phyloP scores from a whole-genome alignment of 352 stramenopile species.

The Globisporangium barbulae region DNA sequence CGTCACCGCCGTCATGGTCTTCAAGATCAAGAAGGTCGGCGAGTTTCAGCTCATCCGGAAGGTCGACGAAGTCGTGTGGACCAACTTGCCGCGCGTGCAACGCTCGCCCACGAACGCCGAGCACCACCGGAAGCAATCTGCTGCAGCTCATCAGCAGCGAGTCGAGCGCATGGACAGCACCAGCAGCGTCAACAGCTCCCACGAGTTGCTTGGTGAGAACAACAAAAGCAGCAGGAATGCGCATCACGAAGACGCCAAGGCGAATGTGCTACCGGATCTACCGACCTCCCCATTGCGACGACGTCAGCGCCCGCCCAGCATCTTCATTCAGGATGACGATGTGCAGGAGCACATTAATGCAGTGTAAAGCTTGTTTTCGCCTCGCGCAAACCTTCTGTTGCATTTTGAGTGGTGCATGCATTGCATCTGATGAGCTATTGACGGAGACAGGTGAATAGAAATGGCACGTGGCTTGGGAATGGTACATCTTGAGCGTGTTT shows the following conservation, averaged over 20 bases:
- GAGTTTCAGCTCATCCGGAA: slow-evolving; percentile 82
- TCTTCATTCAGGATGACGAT: slow-evolving; percentile 27
- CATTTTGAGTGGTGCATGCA: neutral
- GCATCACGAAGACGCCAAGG: slow-evolving; percentile 8
- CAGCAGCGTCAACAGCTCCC: slow-evolving; percentile 41
- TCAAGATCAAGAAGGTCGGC: slow-evolving; percentile 87
- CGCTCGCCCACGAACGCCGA: slow-evolving; percentile 40
- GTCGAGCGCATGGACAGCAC: slow-evolving; percentile 30
- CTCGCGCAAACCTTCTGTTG: neutral
- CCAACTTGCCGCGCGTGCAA: slow-evolving; percentile 72
- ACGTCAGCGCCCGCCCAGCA: slow-evolving; percentile 20
- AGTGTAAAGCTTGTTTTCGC: slow-evolving; percentile 19
- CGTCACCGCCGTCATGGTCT: slow-evolving; percentile 80
- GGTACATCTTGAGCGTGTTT: neutral
- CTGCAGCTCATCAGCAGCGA: slow-evolving; percentile 1
- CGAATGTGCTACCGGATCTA: slow-evolving; percentile 4
- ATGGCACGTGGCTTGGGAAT: neutral
- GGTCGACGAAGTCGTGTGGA: slow-evolving; percentile 76
- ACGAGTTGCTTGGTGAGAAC: slow-evolving; percentile 17
- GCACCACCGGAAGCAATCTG: slow-evolving; percentile 4
- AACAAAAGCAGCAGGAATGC: neutral
- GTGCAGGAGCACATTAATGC: slow-evolving; percentile 23
- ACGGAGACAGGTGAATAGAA: neutral
- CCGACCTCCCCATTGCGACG: slow-evolving; percentile 38
- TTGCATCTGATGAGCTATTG: neutral